Conservation (phyloP, 495 filamentous ascomycete species). For the Aspergillus campestris region DNA sequence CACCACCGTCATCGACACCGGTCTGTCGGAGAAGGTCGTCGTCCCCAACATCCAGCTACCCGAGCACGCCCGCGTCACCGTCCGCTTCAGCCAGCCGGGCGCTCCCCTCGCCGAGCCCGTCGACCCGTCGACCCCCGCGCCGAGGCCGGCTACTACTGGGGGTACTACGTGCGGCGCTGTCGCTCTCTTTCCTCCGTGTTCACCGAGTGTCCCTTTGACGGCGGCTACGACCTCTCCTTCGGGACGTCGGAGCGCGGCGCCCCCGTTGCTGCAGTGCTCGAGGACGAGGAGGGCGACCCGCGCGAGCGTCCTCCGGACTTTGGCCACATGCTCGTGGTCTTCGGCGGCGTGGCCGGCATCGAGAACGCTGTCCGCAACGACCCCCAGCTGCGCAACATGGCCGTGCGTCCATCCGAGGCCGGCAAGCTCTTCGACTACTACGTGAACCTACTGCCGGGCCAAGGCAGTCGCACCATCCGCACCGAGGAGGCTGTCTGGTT, state of each 20-base stretch:
- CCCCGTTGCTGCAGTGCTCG: slow-evolving; percentile 39
- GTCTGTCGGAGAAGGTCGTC: slow-evolving; percentile 33
- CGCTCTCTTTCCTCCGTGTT: slow-evolving; percentile 54
- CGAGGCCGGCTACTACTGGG: slow-evolving; percentile 70
- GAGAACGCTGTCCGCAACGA: slow-evolving; percentile 64
- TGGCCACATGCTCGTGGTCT: slow-evolving; percentile 59
- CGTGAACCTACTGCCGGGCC: slow-evolving; percentile 64
- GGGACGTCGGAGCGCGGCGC: slow-evolving; percentile 67
- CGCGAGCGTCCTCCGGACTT: slow-evolving; percentile 31
- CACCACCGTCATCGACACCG: slow-evolving; percentile 21
- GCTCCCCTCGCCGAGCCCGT: slow-evolving; percentile 41
- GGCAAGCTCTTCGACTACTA: slow-evolving; percentile 67
- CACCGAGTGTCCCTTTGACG: slow-evolving; percentile 53
- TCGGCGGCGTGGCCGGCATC: slow-evolving; percentile 65
- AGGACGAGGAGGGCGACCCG: slow-evolving; percentile 17
- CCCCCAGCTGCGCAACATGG: slow-evolving; percentile 44
- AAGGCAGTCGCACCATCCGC: slow-evolving; percentile 68
- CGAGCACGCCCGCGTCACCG: slow-evolving; percentile 53
- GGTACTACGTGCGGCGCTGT: slow-evolving; percentile 54
- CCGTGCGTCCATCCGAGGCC: slow-evolving; percentile 44
- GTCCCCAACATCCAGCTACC: slow-evolving; percentile 44
- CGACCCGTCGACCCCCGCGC: slow-evolving; percentile 49
- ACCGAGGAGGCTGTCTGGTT: slow-evolving; percentile 75
- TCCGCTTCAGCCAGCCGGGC: slow-evolving; percentile 40
- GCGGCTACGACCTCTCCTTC: slow-evolving; percentile 60